A percentile compares a stretch with the other conserved stretches of the same genome.
Conservation (phyloP, 345 rosid genomes). For the Kandelia obovata region DNA sequence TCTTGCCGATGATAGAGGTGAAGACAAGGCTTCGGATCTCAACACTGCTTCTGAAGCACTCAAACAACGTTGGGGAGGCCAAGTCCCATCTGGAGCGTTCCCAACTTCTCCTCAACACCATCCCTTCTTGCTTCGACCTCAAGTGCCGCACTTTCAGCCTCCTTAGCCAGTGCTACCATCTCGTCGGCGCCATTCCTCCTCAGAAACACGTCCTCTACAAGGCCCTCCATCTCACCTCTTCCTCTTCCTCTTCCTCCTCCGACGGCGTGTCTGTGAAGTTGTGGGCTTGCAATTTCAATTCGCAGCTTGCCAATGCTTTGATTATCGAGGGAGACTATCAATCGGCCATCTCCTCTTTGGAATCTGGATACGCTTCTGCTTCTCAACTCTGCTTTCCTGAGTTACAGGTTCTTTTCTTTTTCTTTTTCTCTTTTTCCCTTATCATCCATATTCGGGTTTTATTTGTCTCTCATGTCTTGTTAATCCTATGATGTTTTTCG, state of each 20-base stretch:
- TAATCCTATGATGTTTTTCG: constrained; percentile 2
- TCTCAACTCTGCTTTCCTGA: constrained; percentile 62
- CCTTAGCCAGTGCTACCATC: constrained; percentile 89
- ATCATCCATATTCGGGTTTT: not conserved
- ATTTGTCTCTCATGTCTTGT: not conserved
- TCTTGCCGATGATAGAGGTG: constrained; percentile 78
- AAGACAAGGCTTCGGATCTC: constrained; percentile 85
- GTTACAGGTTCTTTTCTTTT: constrained; percentile 52
- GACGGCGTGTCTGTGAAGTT: constrained; percentile 47
- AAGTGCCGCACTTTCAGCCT: constrained; percentile 76
- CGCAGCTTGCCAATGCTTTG: constrained; percentile 89
- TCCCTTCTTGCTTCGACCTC: constrained; percentile 83
- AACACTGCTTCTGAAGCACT: constrained; percentile 71
- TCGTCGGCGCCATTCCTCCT: constrained; percentile 75
- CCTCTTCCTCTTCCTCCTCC: not conserved
- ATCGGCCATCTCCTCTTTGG: constrained; percentile 60
- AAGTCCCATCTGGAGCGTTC: constrained; percentile 90
- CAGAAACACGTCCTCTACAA: constrained; percentile 72
- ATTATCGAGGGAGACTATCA: constrained; percentile 76
- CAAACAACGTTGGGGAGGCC: constrained; percentile 77
- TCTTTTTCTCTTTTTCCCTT: not conserved
- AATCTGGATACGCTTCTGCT: constrained; percentile 60
- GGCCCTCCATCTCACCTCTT: constrained; percentile 64
- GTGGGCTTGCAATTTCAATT: constrained; percentile 94
- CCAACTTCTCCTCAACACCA: constrained; percentile 62